Conservation (phyloP, 257 asterid genomes). For the Solanum okadae region DNA sequence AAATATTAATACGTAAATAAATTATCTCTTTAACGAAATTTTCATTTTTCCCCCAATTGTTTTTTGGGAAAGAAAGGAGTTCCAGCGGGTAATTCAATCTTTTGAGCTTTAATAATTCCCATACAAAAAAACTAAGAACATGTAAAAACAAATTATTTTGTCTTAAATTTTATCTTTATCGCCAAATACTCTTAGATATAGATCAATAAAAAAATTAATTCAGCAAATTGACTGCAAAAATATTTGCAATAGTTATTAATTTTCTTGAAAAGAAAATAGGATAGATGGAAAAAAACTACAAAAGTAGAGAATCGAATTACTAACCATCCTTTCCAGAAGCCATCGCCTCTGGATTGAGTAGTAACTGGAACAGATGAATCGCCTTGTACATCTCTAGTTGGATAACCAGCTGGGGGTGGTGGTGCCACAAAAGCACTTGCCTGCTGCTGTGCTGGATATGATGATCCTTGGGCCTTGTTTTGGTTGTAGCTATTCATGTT, state of each 20-base stretch:
- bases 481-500: conserved; percentile 16
- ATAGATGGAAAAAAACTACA: too few species aligned
- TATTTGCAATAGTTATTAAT: neutral
- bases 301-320: neutral
- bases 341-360: conserved; percentile 31
- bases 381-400: conserved; percentile 3
- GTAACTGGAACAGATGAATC: neutral
- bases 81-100: neutral
- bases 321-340: conserved; percentile 40
- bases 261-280: too few species aligned
- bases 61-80: neutral
- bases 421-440: conserved; percentile 5
- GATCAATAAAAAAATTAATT: neutral
- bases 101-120: neutral
- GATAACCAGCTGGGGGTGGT: conserved; percentile 34
- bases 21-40: too few species aligned
- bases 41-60: too few species aligned
- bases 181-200: neutral
- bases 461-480: neutral
- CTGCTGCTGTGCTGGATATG: neutral
- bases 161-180: neutral
- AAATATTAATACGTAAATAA: too few species aligned
- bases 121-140: neutral
- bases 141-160: neutral
- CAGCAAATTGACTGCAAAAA: neutral